Evolutionary conservation across 129 eudicot genomes (phyloP).

Genomic region (Dittrichia graveolens): DNA sequence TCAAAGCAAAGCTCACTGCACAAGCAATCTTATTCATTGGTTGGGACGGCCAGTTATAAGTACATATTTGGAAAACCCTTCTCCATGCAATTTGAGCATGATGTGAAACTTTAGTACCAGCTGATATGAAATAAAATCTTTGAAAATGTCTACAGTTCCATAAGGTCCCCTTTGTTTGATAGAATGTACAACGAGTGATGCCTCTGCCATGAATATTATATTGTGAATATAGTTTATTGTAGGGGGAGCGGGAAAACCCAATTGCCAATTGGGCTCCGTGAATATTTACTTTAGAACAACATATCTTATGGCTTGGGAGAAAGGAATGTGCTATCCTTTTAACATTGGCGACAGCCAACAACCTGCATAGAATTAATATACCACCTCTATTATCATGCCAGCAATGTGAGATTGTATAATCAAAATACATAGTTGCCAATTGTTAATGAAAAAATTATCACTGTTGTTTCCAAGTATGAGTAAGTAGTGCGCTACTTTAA

Average conservation of each 20-base stretch:
- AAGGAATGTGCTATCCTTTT: constrained; percentile 52
- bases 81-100: constrained; percentile 74
- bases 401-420: background rate
- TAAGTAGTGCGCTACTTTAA: background rate
- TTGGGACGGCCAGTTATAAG: constrained; percentile 47
- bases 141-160: constrained; percentile 38
- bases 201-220: constrained; percentile 36
- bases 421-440: constrained; percentile 17
- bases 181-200: constrained; percentile 28
- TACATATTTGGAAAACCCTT: constrained; percentile 51
- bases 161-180: constrained; percentile 43
- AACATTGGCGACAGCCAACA: constrained; percentile 42
- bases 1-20: constrained; percentile 80
- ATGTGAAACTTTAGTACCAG: constrained; percentile 46
- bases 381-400: constrained; percentile 20
- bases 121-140: constrained; percentile 37
- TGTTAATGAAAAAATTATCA: constrained; percentile 2
- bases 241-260: constrained; percentile 38
- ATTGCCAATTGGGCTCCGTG: constrained; percentile 32
- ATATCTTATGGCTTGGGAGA: constrained; percentile 38
- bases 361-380: constrained; percentile 47
- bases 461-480: constrained; percentile 1
- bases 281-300: constrained; percentile 29
- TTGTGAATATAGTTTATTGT: constrained; percentile 48
- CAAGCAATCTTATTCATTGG: constrained; percentile 65